Base-by-base conservation (phyloP, 768 basidiomycete genomes). In the Pisolithus tinctorius region DNA sequence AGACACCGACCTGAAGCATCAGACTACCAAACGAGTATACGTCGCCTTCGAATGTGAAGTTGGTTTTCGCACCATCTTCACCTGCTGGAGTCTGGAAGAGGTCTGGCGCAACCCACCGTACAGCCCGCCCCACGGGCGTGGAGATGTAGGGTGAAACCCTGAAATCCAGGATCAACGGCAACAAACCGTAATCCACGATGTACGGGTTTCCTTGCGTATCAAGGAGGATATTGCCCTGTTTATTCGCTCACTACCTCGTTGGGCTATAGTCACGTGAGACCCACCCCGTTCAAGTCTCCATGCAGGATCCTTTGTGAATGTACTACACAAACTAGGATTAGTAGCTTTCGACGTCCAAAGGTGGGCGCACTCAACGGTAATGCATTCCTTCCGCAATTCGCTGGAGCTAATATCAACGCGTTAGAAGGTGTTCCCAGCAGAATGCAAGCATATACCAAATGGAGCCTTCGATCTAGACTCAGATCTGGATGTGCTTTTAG, bases 201-300 rank as follows among this genome's bases (percentile, higher is more conserved):
- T 62, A 63, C 0, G 68, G 68, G 36, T 60, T 63, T 23, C 61
- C 60, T 4, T 62, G 56, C 10, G 50, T 44, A 47, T 71, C 60
- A 47, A 73, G 65, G 16, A 74, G 58, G 4, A 73, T 56, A 53
- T 74, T 72, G 1, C 59, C 63, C 72, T 72, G 29, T 41, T 17
- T 48, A 4, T 38, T 55, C 34, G 10, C 14, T 30, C 39, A 13
- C 13, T 14, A 50, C 9, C 31, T 14, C n/a, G 43, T 17, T 16
- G 42, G 42, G 2, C 31, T 39, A 9, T 8, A 31, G 3, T 4
- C 23, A 9, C 14, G 42, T 16, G 7, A 23, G 37, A 60, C 62
- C 44, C 47, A 74, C 75, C 17, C 71, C 74, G 53, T 73, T 74
- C 20, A 77, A 62, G 45, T 78, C 75, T 0, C 75, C 75, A 46